These are phyloP conservation scores for Penicillium sp. DNA, from an alignment of 2,329 filamentous ascomycete genomes.

Conservation along the genomic window DNA sequence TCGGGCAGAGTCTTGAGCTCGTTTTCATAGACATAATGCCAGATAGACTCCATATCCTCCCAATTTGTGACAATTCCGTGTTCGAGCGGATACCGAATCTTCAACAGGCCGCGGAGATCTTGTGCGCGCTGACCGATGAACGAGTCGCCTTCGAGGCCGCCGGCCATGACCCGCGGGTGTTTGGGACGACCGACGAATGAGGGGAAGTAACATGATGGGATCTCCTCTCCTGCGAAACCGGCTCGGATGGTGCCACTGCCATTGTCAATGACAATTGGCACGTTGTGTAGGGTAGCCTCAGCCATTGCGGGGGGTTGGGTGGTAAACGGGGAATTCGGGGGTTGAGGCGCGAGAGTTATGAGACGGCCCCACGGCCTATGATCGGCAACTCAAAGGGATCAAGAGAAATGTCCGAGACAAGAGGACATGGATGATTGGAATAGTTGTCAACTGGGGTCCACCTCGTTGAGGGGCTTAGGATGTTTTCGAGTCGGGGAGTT, in stretches of 20 bases:
- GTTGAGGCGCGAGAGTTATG: slow-evolving; percentile 22
- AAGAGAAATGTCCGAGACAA: slow-evolving; percentile 5
- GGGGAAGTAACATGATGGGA: slow-evolving; percentile 95
- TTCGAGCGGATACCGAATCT: slow-evolving; percentile 93
- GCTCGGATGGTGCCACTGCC: slow-evolving; percentile 96
- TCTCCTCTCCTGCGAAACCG: slow-evolving; percentile 92
- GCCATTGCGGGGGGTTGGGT: slow-evolving; percentile 50
- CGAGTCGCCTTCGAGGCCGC: slow-evolving; percentile 91
- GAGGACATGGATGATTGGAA: slow-evolving; percentile 11
- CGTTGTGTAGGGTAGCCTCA: slow-evolving; percentile 80
- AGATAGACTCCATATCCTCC: slow-evolving; percentile 99
- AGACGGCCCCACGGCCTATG: slow-evolving; percentile 34
- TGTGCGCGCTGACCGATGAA: slow-evolving; percentile 94
- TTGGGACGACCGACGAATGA: slow-evolving; percentile 97
- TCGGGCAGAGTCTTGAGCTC: slow-evolving; percentile 95
- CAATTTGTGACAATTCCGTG: slow-evolving; percentile 98
- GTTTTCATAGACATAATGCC: slow-evolving; percentile 96
- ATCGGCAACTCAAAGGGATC: slow-evolving; percentile 15
- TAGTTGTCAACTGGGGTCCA: slow-evolving; percentile 14
- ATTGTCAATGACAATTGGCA: slow-evolving; percentile 98
- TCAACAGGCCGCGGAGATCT: slow-evolving; percentile 86
- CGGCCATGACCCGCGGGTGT: slow-evolving; percentile 91
- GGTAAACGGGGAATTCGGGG: slow-evolving; percentile 17
- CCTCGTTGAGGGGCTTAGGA: slow-evolving; percentile 10
- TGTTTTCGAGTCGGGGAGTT: slow-evolving; percentile 28